Evolutionary conservation across 164 flowering plant genomes (phyloP), one percentile per base, ranked within the genome.

Genomic region (Kingdonia uniflora): DNA sequence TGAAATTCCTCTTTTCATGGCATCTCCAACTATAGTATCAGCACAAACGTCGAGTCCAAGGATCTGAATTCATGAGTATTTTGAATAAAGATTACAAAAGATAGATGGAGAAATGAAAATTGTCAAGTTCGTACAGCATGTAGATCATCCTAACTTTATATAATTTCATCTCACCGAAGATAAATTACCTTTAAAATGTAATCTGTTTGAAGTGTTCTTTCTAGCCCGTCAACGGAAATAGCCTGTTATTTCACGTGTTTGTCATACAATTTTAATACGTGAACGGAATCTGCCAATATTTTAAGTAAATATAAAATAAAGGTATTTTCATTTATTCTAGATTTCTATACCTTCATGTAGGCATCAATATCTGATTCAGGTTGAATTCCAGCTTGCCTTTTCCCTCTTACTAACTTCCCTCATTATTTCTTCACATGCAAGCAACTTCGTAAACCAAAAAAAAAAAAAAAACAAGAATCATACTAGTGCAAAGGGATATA

Each of bases 11-110:
- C 56, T 40, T 21, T 15, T 19, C 56, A 53, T 53, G 14, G 42
- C 56, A 53, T 41, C 14, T 21, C 56, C 56, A 40, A 53, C 56
- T 14, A 53, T 22, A 1, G 45, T 53, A 40, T 53, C 56, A 20
- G 56, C 56, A 53, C 56, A 53, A 0, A 39, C 23, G 17, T 53
- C 56, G 19, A 53, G 56, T 33, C 56, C 45, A 11, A 53, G 24
- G 7, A 53, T 24, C 45, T 16, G 6, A 29, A 26, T 1, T 13
- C 46, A n/a, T 15, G 14, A 14, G 16, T 8, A 19, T 14, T n/a
- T n/a, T 15, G 19, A 15, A 42, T n/a, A 42, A 42, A 42, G 14
- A 42, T 15, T 42, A 2, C 16, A 42, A 6, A 6, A 42, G 14
- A 42, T 8, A 29, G 4, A 29, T 29, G 35, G 8, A 29, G 8